Base-by-base conservation (phyloP, 2,329 filamentous ascomycete genomes). In the Zelopaecilomyces penicillatus region DNA sequence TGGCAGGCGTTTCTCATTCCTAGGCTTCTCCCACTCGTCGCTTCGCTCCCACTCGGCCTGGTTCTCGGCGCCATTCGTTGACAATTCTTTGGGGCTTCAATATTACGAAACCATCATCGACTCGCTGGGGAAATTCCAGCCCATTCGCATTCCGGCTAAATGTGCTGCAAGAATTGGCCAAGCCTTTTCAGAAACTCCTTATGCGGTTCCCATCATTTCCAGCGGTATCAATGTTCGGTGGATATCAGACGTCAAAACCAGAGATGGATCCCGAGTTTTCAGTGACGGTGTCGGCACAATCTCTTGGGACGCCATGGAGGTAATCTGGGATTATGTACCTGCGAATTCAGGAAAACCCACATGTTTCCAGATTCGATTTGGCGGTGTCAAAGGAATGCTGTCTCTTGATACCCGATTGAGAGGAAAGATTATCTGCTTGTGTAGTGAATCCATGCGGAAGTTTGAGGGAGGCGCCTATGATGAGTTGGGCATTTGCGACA, bases 221-320 rank as follows among this genome's bases (percentile, higher is more conserved):
- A 53, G 59, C 10, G 48, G 50, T 1, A 70, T 74, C 42, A 53
- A 26, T 1, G 53, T 60, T 5, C 40, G 48, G 1, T 37, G 48
- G 2, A 70, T 81, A 1, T 51, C 57, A 0, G 80, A 86, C 46
- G 66, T 87, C 1, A 67, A 73, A 46, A 74, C 66, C 2, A 37
- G 40, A 0, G 65, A 68, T 30, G 63, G 74, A 8, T 66, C 62
- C 0, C 73, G 80, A 4, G 71, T 82, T 0, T 94, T 93, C 58
- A 89, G 83, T 48, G 87, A 93, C 56, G 87, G 87, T 1, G 83
- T 87, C 1, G 87, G 87, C 0, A 87, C 80, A 0, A 77, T 93
- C 5, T 91, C 87, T 0, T 55, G 53, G 8, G 67, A 67, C 0
- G 69, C 87, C 0, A 65, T 84, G 40, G 60, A 74, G 10, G 69